These are phyloP conservation scores for Waltiozyma sp. DNA, from an alignment of 1,139 yeast genomes.

Conservation along the genomic window DNA sequence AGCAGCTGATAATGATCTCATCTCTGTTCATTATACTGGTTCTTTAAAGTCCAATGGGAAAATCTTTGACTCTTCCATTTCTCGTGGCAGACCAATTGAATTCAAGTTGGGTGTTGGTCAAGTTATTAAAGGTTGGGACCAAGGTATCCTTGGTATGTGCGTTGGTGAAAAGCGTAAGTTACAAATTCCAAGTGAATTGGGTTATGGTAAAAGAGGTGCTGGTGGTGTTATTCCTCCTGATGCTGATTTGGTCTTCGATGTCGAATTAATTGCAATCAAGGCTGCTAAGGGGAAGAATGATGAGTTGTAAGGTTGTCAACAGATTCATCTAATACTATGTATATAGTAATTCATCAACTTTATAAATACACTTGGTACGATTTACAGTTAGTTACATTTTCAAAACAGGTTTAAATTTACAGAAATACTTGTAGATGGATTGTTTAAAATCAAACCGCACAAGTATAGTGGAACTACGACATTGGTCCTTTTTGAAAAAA, in stretches of 20 bases:
- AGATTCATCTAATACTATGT: too few relatives aligned
- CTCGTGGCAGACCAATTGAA: constrained; percentile 90
- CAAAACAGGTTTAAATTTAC: too few relatives aligned
- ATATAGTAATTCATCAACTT: neutral
- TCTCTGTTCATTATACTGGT: constrained; percentile 85
- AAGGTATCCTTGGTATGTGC: constrained; percentile 78
- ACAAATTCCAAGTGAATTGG: constrained; percentile 88
- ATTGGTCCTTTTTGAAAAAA: too few relatives aligned
- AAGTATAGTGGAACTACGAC: too few relatives aligned
- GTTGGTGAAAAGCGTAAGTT: constrained; percentile 87
- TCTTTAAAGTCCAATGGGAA: constrained; percentile 78
- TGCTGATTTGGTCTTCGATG: constrained; percentile 88
- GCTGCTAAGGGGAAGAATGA: constrained; percentile 1
- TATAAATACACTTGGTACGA: too few relatives aligned
- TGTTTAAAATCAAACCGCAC: too few relatives aligned
- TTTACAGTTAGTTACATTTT: too few relatives aligned
- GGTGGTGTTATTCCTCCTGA: constrained; percentile 95
- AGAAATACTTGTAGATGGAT: too few relatives aligned
- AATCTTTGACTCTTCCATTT: constrained; percentile 89
- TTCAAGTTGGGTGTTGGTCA: constrained; percentile 91
- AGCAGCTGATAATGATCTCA: constrained; percentile 51
- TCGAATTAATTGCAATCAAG: constrained; percentile 42
- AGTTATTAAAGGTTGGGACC: constrained; percentile 95
- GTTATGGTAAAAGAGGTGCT: constrained; percentile 90
- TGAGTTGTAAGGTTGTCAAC: neutral